Conservation (phyloP, 495 filamentous ascomycete species). For the Geoglossum glabrum region DNA sequence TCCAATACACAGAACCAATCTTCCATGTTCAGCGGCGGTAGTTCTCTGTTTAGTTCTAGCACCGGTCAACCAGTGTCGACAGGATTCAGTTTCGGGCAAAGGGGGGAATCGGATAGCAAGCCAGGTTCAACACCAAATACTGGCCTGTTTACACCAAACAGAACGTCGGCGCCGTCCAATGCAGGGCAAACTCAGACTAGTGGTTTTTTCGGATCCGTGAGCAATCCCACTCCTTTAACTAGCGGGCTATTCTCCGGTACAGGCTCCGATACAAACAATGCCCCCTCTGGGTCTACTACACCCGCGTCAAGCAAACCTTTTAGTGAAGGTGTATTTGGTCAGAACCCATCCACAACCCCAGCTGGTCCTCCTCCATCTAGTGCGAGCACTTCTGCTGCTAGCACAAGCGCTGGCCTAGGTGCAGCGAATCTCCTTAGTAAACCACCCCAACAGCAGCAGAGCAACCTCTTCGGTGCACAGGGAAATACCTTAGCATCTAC, state of each 20-base stretch:
- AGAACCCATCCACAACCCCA: slow-evolving; percentile 39
- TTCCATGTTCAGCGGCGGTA: slow-evolving; percentile 1
- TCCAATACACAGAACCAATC: neutral
- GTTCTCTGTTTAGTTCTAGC: slow-evolving; percentile 3
- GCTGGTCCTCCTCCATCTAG: slow-evolving; percentile 37
- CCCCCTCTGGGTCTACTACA: slow-evolving; percentile 7
- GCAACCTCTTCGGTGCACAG: slow-evolving; percentile 7
- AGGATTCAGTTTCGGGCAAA: slow-evolving; percentile 11
- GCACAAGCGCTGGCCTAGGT: neutral
- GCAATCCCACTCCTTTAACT: neutral
- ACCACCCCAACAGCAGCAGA: neutral
- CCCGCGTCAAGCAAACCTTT: slow-evolving; percentile 19
- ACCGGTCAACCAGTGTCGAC: neutral
- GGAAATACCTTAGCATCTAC: slow-evolving; percentile 6
- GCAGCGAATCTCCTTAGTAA: neutral
- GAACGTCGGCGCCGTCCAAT: neutral
- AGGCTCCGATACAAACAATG: neutral
- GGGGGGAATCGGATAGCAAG: neutral
- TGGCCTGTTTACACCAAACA: slow-evolving; percentile 1
- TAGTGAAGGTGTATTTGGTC: slow-evolving; percentile 18
- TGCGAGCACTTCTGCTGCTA: neutral
- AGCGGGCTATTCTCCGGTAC: neutral
- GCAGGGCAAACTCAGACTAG: neutral
- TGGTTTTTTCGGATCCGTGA: neutral
- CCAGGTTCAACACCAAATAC: neutral